Conservation (phyloP, 768 basidiomycete species). For the Filobasidium wieringae region DNA sequence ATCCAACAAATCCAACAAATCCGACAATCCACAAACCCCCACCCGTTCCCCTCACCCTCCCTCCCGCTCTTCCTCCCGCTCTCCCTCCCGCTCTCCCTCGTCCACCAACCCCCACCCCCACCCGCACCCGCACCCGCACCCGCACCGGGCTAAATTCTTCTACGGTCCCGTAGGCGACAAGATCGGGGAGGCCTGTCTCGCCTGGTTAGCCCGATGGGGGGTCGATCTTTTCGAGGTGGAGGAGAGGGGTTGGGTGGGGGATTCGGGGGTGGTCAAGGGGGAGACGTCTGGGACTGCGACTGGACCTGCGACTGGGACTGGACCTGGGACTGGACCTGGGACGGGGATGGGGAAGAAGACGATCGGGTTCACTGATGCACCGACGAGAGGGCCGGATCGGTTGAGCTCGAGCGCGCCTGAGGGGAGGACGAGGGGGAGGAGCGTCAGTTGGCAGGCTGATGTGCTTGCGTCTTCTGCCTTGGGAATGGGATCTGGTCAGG, state of each 20-base stretch:
- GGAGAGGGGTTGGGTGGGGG: constrained; percentile 28
- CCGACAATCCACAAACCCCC: neutral
- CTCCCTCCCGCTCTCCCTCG: neutral
- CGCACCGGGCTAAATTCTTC: constrained; percentile 37
- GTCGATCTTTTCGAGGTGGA: constrained; percentile 62
- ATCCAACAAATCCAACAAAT: no score
- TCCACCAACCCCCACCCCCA: neutral
- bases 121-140: neutral
- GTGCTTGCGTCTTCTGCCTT: neutral
- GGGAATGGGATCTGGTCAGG: neutral
- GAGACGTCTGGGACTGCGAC: neutral
- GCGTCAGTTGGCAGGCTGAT: neutral
- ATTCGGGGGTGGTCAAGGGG: neutral
- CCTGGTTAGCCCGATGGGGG: constrained; percentile 82
- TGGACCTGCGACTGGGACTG: neutral
- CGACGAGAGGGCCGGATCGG: neutral
- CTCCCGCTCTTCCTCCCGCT: neutral
- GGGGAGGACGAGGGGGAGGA: neutral
- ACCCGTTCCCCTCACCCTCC: neutral
- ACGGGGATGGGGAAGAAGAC: neutral
- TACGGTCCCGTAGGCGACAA: constrained; percentile 86
- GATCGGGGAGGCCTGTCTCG: constrained; percentile 77
- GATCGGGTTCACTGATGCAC: neutral
- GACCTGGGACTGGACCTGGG: neutral
- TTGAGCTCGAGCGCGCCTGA: neutral